Evolutionary conservation across 108 stramenopile genomes (phyloP), one percentile per base, ranked within the genome.

Genomic region (Stephanodiscus minutulus): DNA sequence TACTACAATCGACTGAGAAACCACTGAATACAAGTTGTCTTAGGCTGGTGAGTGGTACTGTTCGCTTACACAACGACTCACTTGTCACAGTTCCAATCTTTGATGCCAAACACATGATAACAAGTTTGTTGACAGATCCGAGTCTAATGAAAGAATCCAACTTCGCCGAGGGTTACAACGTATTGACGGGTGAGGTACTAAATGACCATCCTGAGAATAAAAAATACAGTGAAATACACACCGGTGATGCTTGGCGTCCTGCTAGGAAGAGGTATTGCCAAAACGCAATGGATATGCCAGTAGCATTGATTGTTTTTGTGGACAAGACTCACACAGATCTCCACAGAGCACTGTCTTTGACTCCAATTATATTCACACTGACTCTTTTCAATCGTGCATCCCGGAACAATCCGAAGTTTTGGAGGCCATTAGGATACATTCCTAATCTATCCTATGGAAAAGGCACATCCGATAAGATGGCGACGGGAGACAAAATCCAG

Each of bases 11-110:
- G 50, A 25, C 24, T 24, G 50, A 52, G 50, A 25, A 52, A 24
- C 6, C 24, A 24, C 24, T 52, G 5, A 25, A 52, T 52, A 52
- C 50, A 52, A 52, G 10, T 24, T 21, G 24, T 52, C 50, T 52
- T 21, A 18, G 24, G 50, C 50, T 18, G 7, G 24, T 21, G 50
- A 25, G 20, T 52, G 50, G 50, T 25, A 52, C 50, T 52, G 50
- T 52, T 25, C 20, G 18, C 22, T 25, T 52, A 24, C 50, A 52
- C 50, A 25, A 52, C 24, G 7, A 25, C 22, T 52, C 50, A 52
- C 20, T 52, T 21, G 50, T 52, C 24, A 52, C 56, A 36, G 35
- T 66, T 24, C 65, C 65, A 13, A 50, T 66, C n/a, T 66, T 66
- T 36, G 65, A 66, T 36, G 29, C 35, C 10, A 29, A 53, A 35